phyloP scores from a whole-genome alignment of 179 eudicot genomes.

The Beta macrorhiza region DNA sequence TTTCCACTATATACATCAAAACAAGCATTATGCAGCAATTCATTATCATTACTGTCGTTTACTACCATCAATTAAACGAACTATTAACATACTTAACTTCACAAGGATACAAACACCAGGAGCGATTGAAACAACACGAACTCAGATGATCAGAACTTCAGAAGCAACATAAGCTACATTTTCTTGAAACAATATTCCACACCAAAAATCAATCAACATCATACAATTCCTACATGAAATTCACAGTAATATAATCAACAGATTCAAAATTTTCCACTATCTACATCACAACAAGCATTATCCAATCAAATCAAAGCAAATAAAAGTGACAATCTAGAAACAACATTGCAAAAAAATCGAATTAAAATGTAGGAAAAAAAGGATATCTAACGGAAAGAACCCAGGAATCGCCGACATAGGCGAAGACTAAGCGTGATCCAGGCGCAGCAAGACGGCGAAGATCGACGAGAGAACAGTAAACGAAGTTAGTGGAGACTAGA shows the following conservation, averaged over 20 bases:
- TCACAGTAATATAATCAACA: neutral
- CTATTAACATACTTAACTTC: too few species aligned
- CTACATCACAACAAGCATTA: neutral
- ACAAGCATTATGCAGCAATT: neutral
- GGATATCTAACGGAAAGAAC: conserved; percentile 56
- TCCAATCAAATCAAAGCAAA: neutral
- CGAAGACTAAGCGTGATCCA: conserved; percentile 50
- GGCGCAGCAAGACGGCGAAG: conserved; percentile 47
- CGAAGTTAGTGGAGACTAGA: conserved; percentile 68
- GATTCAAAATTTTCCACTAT: neutral
- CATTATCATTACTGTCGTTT: too few species aligned
- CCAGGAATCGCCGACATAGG: conserved; percentile 42
- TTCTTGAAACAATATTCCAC: neutral
- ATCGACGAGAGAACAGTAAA: conserved; percentile 67
- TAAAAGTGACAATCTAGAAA: neutral
- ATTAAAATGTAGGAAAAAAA: conserved; percentile 6
- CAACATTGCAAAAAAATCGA: neutral
- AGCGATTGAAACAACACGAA: neutral
- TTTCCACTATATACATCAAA: neutral
- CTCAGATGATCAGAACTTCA: too few species aligned
- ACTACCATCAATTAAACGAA: too few species aligned
- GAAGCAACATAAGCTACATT: neutral
- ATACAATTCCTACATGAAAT: neutral
- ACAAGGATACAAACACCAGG: neutral
- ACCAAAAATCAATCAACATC: neutral